These are phyloP conservation scores for Cryptococcus sp. DNA, from an alignment of 1,284 basidiomycete species.

Conservation along the genomic window DNA sequence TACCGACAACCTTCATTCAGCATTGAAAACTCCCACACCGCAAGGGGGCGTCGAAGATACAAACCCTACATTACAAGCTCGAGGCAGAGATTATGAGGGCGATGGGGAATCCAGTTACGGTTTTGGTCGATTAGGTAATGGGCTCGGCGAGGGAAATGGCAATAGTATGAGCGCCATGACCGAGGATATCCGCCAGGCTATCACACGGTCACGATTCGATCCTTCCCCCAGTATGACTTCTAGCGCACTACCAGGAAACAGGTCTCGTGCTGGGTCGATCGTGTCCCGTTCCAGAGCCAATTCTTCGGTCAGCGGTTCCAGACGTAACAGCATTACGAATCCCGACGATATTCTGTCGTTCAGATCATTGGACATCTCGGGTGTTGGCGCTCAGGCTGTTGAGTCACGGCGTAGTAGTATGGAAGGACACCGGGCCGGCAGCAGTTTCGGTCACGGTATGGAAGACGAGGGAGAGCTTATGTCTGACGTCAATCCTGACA, in stretches of 20 bases:
- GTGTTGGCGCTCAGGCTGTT: neutral
- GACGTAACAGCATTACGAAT: slow-evolving; percentile 13
- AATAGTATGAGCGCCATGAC: slow-evolving; percentile 43
- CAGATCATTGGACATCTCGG: slow-evolving; percentile 5
- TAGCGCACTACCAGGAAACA: slow-evolving; percentile 4
- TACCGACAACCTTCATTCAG: slow-evolving; percentile 23
- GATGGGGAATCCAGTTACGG: slow-evolving; percentile 39
- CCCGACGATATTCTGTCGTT: slow-evolving; percentile 12
- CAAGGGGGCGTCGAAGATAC: slow-evolving; percentile 32
- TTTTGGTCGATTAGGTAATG: slow-evolving; percentile 30
- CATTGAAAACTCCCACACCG: slow-evolving; percentile 19
- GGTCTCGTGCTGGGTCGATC: slow-evolving; percentile 25
- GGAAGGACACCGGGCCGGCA: slow-evolving; percentile 7
- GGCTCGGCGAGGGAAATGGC: slow-evolving; percentile 11
- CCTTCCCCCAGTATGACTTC: slow-evolving; percentile 14
- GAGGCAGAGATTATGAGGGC: slow-evolving; percentile 28
- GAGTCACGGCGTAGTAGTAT: slow-evolving; percentile 18
- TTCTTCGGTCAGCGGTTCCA: slow-evolving; percentile 5
- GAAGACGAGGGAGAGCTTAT: slow-evolving; percentile 16
- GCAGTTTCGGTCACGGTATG: slow-evolving; percentile 5
- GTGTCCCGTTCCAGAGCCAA: slow-evolving; percentile 6
- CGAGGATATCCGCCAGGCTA: slow-evolving; percentile 39
- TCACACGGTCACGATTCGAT: slow-evolving; percentile 29
- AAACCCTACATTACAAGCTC: slow-evolving; percentile 43
- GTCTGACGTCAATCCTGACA: slow-evolving; percentile 52